Evolutionary conservation across 768 basidiomycete species (phyloP).

Genomic region (Leccinum incarnatum): DNA sequence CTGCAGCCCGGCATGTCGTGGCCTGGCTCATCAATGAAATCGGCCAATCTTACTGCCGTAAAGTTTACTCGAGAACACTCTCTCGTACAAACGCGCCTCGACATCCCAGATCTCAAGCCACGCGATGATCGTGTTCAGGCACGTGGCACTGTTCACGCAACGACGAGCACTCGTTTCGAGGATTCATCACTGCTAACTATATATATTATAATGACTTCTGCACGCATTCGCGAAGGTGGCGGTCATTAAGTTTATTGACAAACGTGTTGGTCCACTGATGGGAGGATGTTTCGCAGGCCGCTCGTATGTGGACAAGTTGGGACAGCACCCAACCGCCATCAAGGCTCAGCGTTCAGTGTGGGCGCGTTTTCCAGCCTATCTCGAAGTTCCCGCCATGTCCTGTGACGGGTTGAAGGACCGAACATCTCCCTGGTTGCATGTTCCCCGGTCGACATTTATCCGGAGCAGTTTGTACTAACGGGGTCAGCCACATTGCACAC

Average conservation of each 20-base stretch:
- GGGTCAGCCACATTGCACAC: background rate
- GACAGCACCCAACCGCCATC: background rate
- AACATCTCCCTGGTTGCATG: background rate
- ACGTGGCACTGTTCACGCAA: background rate
- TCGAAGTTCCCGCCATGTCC: conserved; percentile 3
- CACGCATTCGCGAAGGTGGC: conserved; percentile 11
- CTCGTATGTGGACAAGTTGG: background rate
- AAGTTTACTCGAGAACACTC: background rate
- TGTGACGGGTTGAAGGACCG: conserved; percentile 2
- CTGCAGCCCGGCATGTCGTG: background rate
- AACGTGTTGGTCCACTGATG: background rate
- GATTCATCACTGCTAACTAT: background rate
- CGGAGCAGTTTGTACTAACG: background rate
- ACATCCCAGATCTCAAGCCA: conserved; percentile 10
- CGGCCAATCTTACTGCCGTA: background rate
- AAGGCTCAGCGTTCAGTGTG: background rate
- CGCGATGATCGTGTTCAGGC: conserved; percentile 2
- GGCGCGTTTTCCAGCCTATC: background rate
- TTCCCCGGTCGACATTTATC: background rate
- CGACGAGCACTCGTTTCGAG: background rate
- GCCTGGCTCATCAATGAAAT: background rate
- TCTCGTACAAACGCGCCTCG: background rate
- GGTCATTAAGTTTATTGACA: conserved; percentile 10
- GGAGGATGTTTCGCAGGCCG: conserved; percentile 1
- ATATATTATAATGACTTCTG: conserved; percentile 3